Conservation (phyloP, 106 monocot species). For the Hemerocallis citrina region DNA sequence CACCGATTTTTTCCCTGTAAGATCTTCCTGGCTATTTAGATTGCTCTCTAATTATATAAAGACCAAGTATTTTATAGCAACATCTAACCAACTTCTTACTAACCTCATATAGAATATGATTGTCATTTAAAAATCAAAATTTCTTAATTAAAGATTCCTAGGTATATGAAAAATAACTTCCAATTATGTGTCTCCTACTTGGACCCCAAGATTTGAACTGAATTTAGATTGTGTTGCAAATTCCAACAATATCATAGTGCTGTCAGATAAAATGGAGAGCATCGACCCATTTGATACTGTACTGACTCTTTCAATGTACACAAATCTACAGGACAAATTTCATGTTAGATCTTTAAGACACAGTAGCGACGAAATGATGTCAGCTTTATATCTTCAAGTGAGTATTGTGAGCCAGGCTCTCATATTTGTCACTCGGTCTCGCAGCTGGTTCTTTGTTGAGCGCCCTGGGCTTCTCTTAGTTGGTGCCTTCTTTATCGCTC, state of each 20-base stretch:
- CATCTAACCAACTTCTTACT: background rate
- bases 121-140: too few species aligned
- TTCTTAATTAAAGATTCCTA: too few species aligned
- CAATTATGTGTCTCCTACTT: too few species aligned
- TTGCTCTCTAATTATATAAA: background rate
- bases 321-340: conserved; percentile 66
- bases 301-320: too few species aligned
- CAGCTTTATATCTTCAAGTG: conserved; percentile 71
- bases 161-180: too few species aligned
- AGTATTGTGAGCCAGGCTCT: conserved; percentile 83
- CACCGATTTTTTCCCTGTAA: conserved; percentile 63
- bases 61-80: background rate
- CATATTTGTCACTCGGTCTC: conserved; percentile 73
- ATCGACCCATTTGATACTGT: too few species aligned
- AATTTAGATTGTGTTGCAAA: too few species aligned
- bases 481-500: conserved; percentile 52
- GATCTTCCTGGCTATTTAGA: too few species aligned
- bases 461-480: conserved; percentile 61
- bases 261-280: too few species aligned
- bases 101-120: too few species aligned
- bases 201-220: too few species aligned
- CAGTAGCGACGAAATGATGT: conserved; percentile 45
- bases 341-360: conserved; percentile 41
- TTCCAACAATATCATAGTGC: too few species aligned
- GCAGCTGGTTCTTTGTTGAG: conserved; percentile 62